Evolutionary conservation across 1,284 basidiomycete genomes (phyloP).

Genomic region (Ganoderma boninense): DNA sequence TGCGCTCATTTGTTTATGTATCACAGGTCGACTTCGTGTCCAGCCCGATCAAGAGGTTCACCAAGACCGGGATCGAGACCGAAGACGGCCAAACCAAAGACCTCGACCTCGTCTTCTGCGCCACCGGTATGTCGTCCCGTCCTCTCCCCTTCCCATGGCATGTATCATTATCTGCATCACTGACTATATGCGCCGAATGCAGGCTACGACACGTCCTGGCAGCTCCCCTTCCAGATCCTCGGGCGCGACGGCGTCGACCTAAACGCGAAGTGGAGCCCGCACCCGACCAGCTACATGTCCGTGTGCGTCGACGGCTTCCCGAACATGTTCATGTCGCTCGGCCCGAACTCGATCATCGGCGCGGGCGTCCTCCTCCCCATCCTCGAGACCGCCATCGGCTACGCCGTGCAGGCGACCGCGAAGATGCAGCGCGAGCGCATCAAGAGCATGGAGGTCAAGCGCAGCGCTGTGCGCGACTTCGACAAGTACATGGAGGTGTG

Average conservation of each 20-base stretch:
- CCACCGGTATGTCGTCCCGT: conserved; percentile 33
- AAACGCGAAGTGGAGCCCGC: conserved; percentile 58
- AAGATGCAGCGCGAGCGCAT: conserved; percentile 68
- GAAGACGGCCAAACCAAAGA: conserved; percentile 60
- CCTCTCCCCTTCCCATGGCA: no score
- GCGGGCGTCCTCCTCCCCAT: conserved; percentile 62
- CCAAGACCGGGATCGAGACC: conserved; percentile 62
- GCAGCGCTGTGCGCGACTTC: not conserved
- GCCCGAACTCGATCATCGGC: conserved; percentile 64
- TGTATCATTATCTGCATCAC: no score
- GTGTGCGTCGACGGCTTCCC: conserved; percentile 67
- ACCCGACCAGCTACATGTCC: conserved; percentile 63
- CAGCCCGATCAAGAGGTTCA: conserved; percentile 57
- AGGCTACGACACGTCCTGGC: conserved; percentile 64
- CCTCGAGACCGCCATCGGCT: conserved; percentile 63
- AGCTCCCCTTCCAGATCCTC: conserved; percentile 59
- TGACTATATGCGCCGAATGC: not conserved
- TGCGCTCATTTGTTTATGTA: not conserved
- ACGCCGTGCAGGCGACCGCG: conserved; percentile 56
- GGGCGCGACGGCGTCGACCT: conserved; percentile 59
- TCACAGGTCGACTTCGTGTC: conserved; percentile 61
- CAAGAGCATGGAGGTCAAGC: conserved; percentile 52
- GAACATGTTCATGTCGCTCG: conserved; percentile 64
- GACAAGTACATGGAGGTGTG: not conserved
- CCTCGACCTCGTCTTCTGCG: conserved; percentile 59